Conservation (phyloP, 2,329 filamentous ascomycete species). For the Trichophyton benhamiae region DNA sequence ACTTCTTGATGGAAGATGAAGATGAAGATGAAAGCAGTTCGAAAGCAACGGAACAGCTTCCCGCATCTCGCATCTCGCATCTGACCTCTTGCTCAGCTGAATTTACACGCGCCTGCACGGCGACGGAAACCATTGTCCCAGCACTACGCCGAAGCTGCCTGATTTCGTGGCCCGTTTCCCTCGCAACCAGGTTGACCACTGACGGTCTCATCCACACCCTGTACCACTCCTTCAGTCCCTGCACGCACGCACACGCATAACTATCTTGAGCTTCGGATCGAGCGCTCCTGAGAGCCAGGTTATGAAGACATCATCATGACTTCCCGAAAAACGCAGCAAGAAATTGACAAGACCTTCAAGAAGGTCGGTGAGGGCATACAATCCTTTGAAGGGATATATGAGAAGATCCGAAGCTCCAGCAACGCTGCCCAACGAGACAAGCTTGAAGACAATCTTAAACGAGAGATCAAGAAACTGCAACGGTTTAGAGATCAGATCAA, state of each 20-base stretch:
- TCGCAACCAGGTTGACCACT: not conserved
- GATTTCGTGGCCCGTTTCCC: not conserved
- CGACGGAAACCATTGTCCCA: not conserved
- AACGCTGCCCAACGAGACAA: constrained; percentile 97
- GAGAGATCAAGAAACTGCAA: constrained; percentile 99
- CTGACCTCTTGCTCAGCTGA: not conserved
- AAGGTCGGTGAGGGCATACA: constrained; percentile 87
- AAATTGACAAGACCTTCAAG: constrained; percentile 99
- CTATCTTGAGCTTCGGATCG: not conserved
- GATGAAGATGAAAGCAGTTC: not conserved
- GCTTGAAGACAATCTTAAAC: constrained; percentile 92
- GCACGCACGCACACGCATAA: not conserved
- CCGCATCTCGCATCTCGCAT: not conserved
- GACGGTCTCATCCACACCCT: not conserved
- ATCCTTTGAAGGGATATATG: constrained; percentile 89
- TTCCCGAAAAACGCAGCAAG: constrained; percentile 88
- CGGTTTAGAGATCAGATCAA: constrained; percentile 97
- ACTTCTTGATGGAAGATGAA: not conserved
- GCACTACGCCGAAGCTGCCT: not conserved
- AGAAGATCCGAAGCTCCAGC: constrained; percentile 87
- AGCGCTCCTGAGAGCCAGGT: constrained; percentile 6
- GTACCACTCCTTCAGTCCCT: too few species aligned
- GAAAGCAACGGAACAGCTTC: not conserved
- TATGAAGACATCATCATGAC: constrained; percentile 54
- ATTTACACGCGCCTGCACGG: not conserved